phyloP scores from a whole-genome alignment of 768 basidiomycete genomes.

The Lenzites betulinus region DNA sequence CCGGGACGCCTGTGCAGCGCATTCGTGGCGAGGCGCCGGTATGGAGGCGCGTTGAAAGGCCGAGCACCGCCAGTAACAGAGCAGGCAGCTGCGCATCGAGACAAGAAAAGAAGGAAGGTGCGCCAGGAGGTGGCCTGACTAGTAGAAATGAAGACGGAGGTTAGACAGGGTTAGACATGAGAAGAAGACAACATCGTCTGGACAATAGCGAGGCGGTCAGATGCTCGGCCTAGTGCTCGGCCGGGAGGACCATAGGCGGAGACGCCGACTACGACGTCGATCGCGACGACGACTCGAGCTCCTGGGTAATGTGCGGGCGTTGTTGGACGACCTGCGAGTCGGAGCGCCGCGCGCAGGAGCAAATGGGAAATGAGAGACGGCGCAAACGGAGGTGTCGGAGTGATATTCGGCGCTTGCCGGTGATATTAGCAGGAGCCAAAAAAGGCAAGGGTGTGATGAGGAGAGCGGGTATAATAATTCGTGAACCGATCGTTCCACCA shows the following conservation, averaged over 20 bases:
- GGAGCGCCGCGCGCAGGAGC: too few species aligned
- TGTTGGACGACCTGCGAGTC: background rate
- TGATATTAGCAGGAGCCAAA: constrained; percentile 10
- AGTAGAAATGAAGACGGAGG: constrained; percentile 9
- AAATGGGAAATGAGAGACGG: background rate
- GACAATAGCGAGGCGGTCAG: constrained; percentile 14
- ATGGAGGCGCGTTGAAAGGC: constrained; percentile 2
- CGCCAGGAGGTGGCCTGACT: constrained; percentile 10
- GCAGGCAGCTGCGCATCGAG: background rate
- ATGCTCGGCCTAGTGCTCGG: background rate
- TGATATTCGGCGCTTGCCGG: constrained; percentile 3
- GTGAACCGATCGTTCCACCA: constrained; percentile 18
- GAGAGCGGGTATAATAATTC: constrained; percentile 18
- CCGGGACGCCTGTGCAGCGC: background rate
- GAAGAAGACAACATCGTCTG: constrained; percentile 6
- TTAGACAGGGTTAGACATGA: constrained; percentile 5
- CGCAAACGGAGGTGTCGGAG: background rate
- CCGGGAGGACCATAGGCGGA: background rate
- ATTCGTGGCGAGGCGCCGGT: constrained; percentile 3
- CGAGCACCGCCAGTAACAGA: background rate
- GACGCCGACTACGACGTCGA: background rate
- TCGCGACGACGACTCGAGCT: background rate
- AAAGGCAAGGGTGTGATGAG: constrained; percentile 10
- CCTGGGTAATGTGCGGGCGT: background rate
- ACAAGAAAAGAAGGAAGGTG: background rate